Evolutionary conservation across 2,329 filamentous ascomycete species (phyloP), one percentile per base, ranked within the genome.

Genomic region (Simplicillium sp.): DNA sequence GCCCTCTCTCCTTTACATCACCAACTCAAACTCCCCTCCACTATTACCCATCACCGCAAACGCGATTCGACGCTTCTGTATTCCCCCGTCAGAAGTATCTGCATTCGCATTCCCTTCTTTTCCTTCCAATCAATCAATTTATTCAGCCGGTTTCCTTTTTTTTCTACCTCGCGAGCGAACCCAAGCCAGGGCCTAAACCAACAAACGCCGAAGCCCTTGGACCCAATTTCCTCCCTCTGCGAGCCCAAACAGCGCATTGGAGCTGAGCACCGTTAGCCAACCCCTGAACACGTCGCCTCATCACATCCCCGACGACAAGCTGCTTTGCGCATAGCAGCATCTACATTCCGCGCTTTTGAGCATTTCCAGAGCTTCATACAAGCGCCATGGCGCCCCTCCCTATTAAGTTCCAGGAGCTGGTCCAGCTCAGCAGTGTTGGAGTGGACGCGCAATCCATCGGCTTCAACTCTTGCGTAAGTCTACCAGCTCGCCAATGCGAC

Each of bases 401-500:
- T 59, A 94, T 95, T 70, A 88, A 87, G 73, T 94, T 95, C 68
- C 84, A 84, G 64, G 88, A 94, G 80, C 78, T 90, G 59, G 76
- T 90, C 64, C 85, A 89, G 66, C 70, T 73, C 63, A 58, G 60
- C 55, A 65, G 60, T 52, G 57, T 69, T 46, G 65, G 66, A 48
- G 64, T 70, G 47, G 66, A 75, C 52, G 57, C 64, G 46, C 53
- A 61, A 50, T 62, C 61, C 55, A 87, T 88, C 72, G 79, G 81
- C 60, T 87, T 87, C 73, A 86, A 87, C 64, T 82, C 81, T 56
- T 87, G 82, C 71, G 81, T 86, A 73, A 68, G 81, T 59, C 15
- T 39, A 29, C 42, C 46, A 41, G 20, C 20, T 25, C 20, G 20
- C 20, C 9, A 25, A 25, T 25, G 20, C 20, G 20, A 40, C 31